Percentiles rank a stretch among this genome's conserved stretches.
Evolutionary conservation across 1,284 basidiomycete genomes (phyloP).

Genomic region (Papiliotrema laurentii): DNA sequence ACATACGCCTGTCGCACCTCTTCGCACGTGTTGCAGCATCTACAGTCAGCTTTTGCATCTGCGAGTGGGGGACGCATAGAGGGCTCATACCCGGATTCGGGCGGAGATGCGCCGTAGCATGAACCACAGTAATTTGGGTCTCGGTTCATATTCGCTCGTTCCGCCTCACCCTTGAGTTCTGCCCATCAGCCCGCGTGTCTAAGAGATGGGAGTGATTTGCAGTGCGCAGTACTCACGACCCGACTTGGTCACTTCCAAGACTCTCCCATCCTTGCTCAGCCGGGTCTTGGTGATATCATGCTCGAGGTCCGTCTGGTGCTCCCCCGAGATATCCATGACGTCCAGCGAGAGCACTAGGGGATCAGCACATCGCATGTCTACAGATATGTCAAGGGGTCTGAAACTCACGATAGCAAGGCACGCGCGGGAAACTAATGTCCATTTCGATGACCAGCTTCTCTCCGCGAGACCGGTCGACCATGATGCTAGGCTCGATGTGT

Average conservation of each 20-base stretch:
- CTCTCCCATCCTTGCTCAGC: slow-evolving; percentile 59
- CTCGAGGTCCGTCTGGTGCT: slow-evolving; percentile 81
- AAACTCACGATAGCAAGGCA: slow-evolving; percentile 89
- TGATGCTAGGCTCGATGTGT: slow-evolving; percentile 78
- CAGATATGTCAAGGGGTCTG: neutral
- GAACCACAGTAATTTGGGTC: slow-evolving; percentile 81
- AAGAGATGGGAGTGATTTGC: neutral
- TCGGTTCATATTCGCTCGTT: slow-evolving; percentile 65
- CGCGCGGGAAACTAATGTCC: slow-evolving; percentile 92
- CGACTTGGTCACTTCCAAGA: slow-evolving; percentile 52
- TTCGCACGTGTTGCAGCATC: slow-evolving; percentile 95
- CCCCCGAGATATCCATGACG: slow-evolving; percentile 97
- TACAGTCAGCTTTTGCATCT: slow-evolving; percentile 16
- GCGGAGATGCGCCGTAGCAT: slow-evolving; percentile 86
- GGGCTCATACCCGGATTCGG: slow-evolving; percentile 59
- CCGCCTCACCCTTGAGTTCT: slow-evolving; percentile 71
- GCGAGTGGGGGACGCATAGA: neutral
- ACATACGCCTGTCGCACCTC: slow-evolving; percentile 88
- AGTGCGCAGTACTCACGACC: slow-evolving; percentile 25
- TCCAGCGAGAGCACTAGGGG: slow-evolving; percentile 83
- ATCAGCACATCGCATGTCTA: neutral
- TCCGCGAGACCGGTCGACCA: slow-evolving; percentile 89
- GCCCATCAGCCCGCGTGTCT: neutral
- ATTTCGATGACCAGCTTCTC: slow-evolving; percentile 89
- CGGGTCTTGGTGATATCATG: slow-evolving; percentile 87